Conservation (phyloP, 495 filamentous ascomycete species). For the Aspergillus olivimuriae region DNA sequence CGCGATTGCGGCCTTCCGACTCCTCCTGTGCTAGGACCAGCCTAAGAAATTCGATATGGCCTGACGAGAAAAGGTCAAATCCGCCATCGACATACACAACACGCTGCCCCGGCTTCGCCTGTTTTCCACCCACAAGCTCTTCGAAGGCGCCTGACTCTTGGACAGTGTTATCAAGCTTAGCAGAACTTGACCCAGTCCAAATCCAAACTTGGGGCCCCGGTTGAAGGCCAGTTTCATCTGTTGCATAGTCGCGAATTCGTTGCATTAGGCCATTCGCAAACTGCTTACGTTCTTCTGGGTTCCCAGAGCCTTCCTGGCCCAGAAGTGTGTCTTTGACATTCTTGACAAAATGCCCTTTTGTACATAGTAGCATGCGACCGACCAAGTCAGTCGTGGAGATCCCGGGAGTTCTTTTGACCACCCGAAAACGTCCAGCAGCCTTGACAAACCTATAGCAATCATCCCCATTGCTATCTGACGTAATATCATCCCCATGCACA, state of each 20-base stretch:
- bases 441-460: constrained; percentile 98
- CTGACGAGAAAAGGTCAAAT: constrained; percentile 94
- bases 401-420: constrained; percentile 91
- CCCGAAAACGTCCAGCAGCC: constrained; percentile 79
- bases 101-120: constrained; percentile 66
- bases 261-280: constrained; percentile 58
- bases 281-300: constrained; percentile 54
- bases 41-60: constrained; percentile 90
- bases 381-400: constrained; percentile 98
- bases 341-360: constrained; percentile 79
- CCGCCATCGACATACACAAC: constrained; percentile 94
- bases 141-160: constrained; percentile 54
- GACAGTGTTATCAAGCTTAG: constrained; percentile 43
- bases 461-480: constrained; percentile 74
- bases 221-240: constrained; percentile 65
- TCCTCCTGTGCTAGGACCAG: constrained; percentile 67
- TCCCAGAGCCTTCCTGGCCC: constrained; percentile 67
- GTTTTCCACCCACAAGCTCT: constrained; percentile 57
- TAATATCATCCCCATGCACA: constrained; percentile 88
- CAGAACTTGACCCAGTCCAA: constrained; percentile 54
- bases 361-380: constrained; percentile 92
- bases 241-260: constrained; percentile 77
- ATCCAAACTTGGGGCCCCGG: constrained; percentile 75
- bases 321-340: constrained; percentile 59
- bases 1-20: constrained; percentile 51